Base-by-base conservation (phyloP, 208 protist species). In the Leishmania braziliensis region DNA sequence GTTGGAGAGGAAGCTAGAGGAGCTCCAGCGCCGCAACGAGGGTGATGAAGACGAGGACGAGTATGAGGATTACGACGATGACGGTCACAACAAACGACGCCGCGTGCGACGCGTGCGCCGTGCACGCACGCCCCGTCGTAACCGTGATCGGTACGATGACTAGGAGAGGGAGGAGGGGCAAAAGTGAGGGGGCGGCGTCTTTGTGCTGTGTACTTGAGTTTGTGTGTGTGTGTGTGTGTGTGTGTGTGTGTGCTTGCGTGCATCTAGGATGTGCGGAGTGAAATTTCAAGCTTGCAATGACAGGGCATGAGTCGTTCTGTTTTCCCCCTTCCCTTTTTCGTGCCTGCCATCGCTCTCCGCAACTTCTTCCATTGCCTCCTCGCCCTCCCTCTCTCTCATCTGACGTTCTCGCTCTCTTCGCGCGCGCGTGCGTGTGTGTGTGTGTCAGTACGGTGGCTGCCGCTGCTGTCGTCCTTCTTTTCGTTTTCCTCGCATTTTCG, bases 1-100 rank as follows among this genome's bases (percentile, higher is more conserved):
- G 66, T 75, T 94, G 60, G 76, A 94, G 78, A 81, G 79, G n/a
- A 58, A 91, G 81, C 71, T 95, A 39, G 87, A 77, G 26, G 86
- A 82, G 50, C 63, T 91, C 50, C 75, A 84, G 77, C 81, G 80
- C n/a, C 81, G 63, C 1, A 74, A 81, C 18, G 50, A 86, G 3
- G 71, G 85, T 29, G 72, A 87, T 29, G 72, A 82, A 3, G 39
- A 86, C 26, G 80, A 81, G 48, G 73, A 86, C 8, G 85, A 86
- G 12, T 10, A 16, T 43, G 80, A 86, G 1, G 80, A 80, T 20
- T 76, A 87, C 29, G 81, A 84, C 1, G 80, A 88, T 0, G 81
- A 89, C 4, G 86, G 85, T 0, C 48, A 68, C 36, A 51, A 68
- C 36, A 51, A 78, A 53, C 63, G 29, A 77, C 85, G 63, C 51